Conservation (phyloP, 371 early-diverging fungal species). For the Mucor piriformis region DNA sequence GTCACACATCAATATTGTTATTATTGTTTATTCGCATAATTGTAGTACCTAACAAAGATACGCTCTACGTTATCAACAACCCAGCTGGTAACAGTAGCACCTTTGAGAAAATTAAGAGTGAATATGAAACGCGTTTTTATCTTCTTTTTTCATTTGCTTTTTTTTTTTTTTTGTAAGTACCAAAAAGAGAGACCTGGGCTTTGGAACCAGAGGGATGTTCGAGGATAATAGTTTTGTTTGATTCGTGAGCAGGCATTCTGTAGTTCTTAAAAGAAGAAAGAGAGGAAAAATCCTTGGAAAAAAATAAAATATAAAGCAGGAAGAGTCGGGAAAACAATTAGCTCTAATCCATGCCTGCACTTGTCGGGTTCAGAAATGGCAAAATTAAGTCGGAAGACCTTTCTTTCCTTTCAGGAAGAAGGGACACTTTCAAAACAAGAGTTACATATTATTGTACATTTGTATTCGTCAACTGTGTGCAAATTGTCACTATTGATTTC, state of each 20-base stretch:
- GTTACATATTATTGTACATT: too few relatives aligned
- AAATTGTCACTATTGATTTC: too few relatives aligned
- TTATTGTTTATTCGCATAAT: background rate
- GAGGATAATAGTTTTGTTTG: conserved; percentile 35
- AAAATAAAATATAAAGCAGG: background rate
- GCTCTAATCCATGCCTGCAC: too few relatives aligned
- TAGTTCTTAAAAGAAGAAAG: conserved; percentile 9
- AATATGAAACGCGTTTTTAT: conserved; percentile 8
- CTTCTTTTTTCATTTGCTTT: background rate
- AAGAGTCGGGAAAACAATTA: background rate
- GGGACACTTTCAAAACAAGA: too few relatives aligned
- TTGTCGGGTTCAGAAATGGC: too few relatives aligned
- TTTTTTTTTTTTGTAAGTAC: conserved; percentile 27
- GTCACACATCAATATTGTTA: background rate
- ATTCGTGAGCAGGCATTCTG: conserved; percentile 48
- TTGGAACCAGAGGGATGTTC: conserved; percentile 56
- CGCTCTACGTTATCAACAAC: conserved; percentile 64
- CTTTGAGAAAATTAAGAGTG: conserved; percentile 3
- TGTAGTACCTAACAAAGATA: conserved; percentile 73
- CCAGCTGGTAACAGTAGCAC: conserved; percentile 86
- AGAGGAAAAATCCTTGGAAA: conserved; percentile 9
- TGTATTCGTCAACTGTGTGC: too few relatives aligned
- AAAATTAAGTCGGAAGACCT: too few relatives aligned
- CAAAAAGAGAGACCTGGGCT: conserved; percentile 66
- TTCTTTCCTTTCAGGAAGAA: too few relatives aligned